Base-by-base conservation (phyloP, 2,329 filamentous ascomycete genomes). In the Parastagonospora nodorum region DNA sequence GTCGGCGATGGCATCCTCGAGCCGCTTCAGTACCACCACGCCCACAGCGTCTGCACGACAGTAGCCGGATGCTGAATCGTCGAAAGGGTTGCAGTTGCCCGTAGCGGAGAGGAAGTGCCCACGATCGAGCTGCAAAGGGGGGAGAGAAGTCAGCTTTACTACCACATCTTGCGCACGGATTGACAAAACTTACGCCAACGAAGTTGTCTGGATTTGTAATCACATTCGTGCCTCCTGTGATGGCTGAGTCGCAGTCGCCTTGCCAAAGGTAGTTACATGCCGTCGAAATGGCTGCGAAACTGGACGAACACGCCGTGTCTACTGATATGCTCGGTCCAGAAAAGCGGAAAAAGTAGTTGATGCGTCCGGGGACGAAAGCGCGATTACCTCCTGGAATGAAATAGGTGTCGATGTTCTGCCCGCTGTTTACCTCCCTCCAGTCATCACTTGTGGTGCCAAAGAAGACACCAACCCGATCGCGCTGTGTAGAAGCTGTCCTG, bases 291-390 rank as follows among this genome's bases (percentile, higher is more conserved):
- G 44, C 29, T 19, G 44, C 44, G 4, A 46, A 31, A 9, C 44
- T 39, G 5, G 47, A 54, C 5, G 51, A 60, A 32, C 72, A 75
- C 4, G 71, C 72, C 0, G 73, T 68, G 39, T 75, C 71, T 7
- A 74, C 55, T 7, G 60, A 63, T n/a, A 56, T 61, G 38, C 79
- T 82, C 0, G 81, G 80, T 1, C 72, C 71, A 45, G 51, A 59
- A 15, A 74, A 63, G 19, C 19, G 19, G 35, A 72, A 59, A 39
- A 56, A 53, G 44, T 66, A 64, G 36, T 78, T 79, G 52, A 80
- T 74, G 5, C 82, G 75, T 0, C 81, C 82, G 0, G 78, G 76
- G 0, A 71, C 75, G 47, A 84, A 84, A 0, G 81, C 81, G 11
- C 82, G 72, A 9, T 73, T 69, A 19, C 75, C 75, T 12, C 80